Evolutionary conservation across 805 yeast species (phyloP).

Genomic region (Tetrapisispora arboricola): DNA sequence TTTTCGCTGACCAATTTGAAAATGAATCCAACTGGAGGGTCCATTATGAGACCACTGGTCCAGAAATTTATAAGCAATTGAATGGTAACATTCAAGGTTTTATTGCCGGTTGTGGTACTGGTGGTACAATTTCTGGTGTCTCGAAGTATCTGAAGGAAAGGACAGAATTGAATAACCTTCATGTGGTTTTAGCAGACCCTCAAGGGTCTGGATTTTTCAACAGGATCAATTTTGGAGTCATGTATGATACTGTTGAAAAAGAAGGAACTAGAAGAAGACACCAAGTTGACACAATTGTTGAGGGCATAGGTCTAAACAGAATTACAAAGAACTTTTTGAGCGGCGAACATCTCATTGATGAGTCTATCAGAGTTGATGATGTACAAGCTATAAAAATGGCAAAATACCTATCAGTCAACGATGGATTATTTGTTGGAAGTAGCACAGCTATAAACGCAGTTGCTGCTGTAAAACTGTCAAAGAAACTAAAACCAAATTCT

Average conservation of each 20-base stretch:
- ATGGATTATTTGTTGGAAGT: constrained; percentile 86
- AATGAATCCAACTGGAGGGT: constrained; percentile 82
- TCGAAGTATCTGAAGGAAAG: constrained; percentile 62
- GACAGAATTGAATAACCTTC: constrained; percentile 32
- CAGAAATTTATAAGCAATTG: constrained; percentile 78
- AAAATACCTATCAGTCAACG: constrained; percentile 62
- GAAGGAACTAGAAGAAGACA: constrained; percentile 93
- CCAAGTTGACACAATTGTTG: constrained; percentile 90
- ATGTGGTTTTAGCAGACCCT: constrained; percentile 78
- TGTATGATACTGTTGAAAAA: constrained; percentile 80
- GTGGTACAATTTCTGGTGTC: constrained; percentile 94
- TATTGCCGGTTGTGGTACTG: constrained; percentile 92
- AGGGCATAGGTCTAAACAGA: constrained; percentile 88
- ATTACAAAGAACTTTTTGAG: constrained; percentile 69
- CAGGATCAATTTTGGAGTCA: constrained; percentile 78
- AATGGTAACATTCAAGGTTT: constrained; percentile 58
- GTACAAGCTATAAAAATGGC: constrained; percentile 85
- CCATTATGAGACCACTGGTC: constrained; percentile 80
- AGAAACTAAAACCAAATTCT: constrained; percentile 43
- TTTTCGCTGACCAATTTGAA: constrained; percentile 94
- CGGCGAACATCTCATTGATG: constrained; percentile 66
- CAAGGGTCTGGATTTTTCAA: constrained; percentile 91
- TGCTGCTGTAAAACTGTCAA: constrained; percentile 63
- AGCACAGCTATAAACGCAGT: constrained; percentile 92
- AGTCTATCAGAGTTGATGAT: constrained; percentile 70